Base-by-base conservation (phyloP, 129 eudicot genomes). In the Chrysanthemum lavandulifolium region DNA sequence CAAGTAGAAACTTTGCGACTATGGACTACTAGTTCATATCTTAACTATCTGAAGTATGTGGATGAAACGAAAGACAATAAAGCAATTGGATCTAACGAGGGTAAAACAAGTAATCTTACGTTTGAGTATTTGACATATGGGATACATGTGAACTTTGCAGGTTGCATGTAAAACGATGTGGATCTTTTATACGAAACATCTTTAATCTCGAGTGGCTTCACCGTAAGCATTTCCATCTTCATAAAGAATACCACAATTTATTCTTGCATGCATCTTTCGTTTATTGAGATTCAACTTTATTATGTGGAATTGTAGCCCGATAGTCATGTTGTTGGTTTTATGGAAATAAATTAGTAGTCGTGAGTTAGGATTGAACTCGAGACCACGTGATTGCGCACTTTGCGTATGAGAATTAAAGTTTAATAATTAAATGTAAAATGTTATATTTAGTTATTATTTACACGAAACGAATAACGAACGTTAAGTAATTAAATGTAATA, bases 111-210 rank as follows among this genome's bases (percentile, higher is more conserved):
- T 19, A 19, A 19, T 19, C 21, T 19, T 19, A 19, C 21, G 21
- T 19, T 19, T 19, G 21, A 19, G 21, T 19, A 19, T 19, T 19
- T 19, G 21, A 19, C 21, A 19, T 19, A 19, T 19, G 21, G 21
- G 21, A 19, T 19, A 19, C 21, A 19, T 19, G 21, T 19, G 21
- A 19, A 19, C 21, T 19, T 19, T 19, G 21, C 21, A 19, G 21
- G 21, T 0, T 19, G 21, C 21, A 19, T 19, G 21, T 19, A 19
- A 19, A 19, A 19, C 65, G 97, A 91, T 43, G 91, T 90, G 13
- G 96, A 94, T 14, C 89, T 94, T 14, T 68, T 94, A 57, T 94
- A 86, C 59, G 97, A 94, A 60, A 94, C 98, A 2, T 92, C 98
- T 70, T 77, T 94, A 77, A 86, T 94, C 76, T 90, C 98, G 15